These are phyloP conservation scores for Globisporangium nagaii DNA, from an alignment of 352 stramenopile species.

Conservation along the genomic window DNA sequence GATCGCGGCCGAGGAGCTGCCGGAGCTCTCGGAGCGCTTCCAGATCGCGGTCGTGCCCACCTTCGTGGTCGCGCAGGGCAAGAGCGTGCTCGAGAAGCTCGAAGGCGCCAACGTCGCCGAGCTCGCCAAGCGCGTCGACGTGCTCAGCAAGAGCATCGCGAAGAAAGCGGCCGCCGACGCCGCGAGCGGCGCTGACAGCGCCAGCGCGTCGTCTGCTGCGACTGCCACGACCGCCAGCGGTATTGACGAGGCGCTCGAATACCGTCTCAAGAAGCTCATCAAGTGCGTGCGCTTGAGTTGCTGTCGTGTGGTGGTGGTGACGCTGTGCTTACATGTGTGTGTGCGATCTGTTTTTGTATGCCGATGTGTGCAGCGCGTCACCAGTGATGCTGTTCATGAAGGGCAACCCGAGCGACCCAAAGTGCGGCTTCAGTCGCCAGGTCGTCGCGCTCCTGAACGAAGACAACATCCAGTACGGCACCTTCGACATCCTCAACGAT, in stretches of 20 bases:
- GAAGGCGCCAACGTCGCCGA: constrained; percentile 81
- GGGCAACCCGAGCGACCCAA: constrained; percentile 90
- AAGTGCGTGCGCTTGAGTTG: constrained; percentile 27
- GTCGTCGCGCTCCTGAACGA: constrained; percentile 93
- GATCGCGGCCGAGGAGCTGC: constrained; percentile 77
- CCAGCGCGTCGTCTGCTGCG: constrained; percentile 6
- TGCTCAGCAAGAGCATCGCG: constrained; percentile 76
- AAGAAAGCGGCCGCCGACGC: constrained; percentile 39
- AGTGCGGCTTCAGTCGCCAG: constrained; percentile 95
- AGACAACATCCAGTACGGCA: constrained; percentile 90
- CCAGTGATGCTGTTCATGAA: constrained; percentile 99
- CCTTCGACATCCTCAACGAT: constrained; percentile 98
- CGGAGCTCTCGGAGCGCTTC: constrained; percentile 84
- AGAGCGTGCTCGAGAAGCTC: constrained; percentile 73
- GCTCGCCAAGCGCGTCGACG: constrained; percentile 79
- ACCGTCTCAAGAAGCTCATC: constrained; percentile 80
- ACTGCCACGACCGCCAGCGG: constrained; percentile 17
- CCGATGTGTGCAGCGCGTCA: constrained; percentile 40
- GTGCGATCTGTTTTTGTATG: background rate
- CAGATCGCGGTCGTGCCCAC: constrained; percentile 92
- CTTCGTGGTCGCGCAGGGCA: constrained; percentile 86
- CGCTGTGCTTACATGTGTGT: background rate
- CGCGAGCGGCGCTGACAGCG: constrained; percentile 7
- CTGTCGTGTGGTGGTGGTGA: background rate
- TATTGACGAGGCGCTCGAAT: constrained; percentile 61